A percentile compares a stretch with the other conserved stretches of the same genome.
Evolutionary conservation across 768 basidiomycete species (phyloP).

Genomic region (Naematelia aurantialba): DNA sequence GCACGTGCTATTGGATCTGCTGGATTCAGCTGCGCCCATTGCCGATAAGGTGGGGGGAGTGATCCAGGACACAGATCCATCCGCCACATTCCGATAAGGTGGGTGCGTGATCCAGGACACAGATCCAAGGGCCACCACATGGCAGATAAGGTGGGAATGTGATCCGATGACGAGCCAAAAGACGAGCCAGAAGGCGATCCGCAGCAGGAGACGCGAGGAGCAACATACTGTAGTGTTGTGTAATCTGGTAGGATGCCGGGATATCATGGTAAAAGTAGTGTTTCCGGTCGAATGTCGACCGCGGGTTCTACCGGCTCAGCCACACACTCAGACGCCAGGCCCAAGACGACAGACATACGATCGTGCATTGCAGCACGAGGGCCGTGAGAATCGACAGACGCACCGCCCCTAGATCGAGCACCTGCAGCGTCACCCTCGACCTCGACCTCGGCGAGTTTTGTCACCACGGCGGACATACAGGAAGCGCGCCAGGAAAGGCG

Average conservation of each 20-base stretch:
- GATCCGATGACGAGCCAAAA: too few relatives aligned
- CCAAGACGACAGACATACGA: conserved; percentile 31
- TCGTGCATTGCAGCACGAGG: conserved; percentile 59
- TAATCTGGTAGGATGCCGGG: conserved; percentile 93
- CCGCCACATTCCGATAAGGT: background rate
- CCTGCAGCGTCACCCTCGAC: conserved; percentile 40
- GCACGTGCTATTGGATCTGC: conserved; percentile 73
- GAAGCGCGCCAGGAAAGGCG: conserved; percentile 87
- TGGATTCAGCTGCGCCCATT: too few relatives aligned
- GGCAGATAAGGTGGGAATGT: too few relatives aligned
- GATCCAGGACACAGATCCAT: too few relatives aligned
- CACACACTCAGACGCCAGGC: background rate
- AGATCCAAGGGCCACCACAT: too few relatives aligned
- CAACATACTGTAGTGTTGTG: conserved; percentile 80
- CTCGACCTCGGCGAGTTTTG: too few relatives aligned
- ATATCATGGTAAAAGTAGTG: conserved; percentile 97
- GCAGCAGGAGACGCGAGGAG: too few relatives aligned
- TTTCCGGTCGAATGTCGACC: conserved; percentile 88
- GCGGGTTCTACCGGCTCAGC: conserved; percentile 54
- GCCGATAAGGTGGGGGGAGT: too few relatives aligned
- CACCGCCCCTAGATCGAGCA: conserved; percentile 54
- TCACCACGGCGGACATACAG: conserved; percentile 57
- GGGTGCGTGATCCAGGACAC: too few relatives aligned
- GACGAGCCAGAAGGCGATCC: too few relatives aligned
- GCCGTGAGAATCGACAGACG: conserved; percentile 77